Conservation (phyloP, 2,329 filamentous ascomycete genomes). For the Eutypa lata region DNA sequence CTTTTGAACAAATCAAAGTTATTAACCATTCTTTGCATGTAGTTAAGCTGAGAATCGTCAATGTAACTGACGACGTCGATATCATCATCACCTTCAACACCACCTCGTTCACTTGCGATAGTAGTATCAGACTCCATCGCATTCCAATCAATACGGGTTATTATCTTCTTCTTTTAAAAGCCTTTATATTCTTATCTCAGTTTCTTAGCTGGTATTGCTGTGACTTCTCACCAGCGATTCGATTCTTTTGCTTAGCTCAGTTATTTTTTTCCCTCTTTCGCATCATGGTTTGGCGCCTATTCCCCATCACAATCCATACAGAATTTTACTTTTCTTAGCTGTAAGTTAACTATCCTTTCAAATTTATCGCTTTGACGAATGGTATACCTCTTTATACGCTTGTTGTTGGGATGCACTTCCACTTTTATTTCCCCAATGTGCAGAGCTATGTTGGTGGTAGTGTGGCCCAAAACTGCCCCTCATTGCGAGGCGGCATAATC, state of each 20-base stretch:
- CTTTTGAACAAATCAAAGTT: not conserved
- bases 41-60: not conserved
- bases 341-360: conserved; percentile 11
- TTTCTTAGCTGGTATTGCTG: not conserved
- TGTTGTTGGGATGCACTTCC: too few species aligned
- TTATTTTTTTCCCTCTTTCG: conserved; percentile 12
- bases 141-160: not conserved
- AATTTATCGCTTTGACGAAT: not conserved
- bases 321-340: conserved; percentile 20
- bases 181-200: not conserved
- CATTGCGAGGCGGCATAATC: too few species aligned
- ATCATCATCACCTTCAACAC: not conserved
- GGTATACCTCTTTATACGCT: too few species aligned
- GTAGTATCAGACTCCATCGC: not conserved
- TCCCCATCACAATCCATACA: conserved; percentile 11
- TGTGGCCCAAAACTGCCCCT: too few species aligned
- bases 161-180: not conserved
- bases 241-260: not conserved
- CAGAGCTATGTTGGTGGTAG: too few species aligned
- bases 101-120: not conserved
- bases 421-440: too few species aligned
- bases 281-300: conserved; percentile 25
- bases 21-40: not conserved
- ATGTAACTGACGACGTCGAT: not conserved
- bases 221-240: not conserved